Conservation (phyloP, 352 stramenopile genomes). For the Phytopythium chamaehyphon region DNA sequence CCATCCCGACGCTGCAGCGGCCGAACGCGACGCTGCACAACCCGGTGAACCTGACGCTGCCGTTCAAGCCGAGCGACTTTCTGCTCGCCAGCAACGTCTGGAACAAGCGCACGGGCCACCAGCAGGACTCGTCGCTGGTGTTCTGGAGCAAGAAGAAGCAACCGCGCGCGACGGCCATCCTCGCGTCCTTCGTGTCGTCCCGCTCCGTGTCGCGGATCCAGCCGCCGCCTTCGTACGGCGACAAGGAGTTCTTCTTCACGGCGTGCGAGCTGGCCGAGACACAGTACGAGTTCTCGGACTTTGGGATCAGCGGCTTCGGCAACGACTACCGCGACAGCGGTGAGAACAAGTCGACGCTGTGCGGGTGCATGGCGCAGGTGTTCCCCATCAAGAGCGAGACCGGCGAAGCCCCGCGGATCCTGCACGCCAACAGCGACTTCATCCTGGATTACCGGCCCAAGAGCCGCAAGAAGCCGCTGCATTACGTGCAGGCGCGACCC, state of each 20-base stretch:
- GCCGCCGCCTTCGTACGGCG: slow-evolving; percentile 35
- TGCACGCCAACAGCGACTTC: slow-evolving; percentile 45
- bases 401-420: slow-evolving; percentile 12
- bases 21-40: slow-evolving; percentile 13
- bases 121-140: slow-evolving; percentile 49
- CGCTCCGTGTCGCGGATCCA: slow-evolving; percentile 11
- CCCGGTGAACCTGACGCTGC: slow-evolving; percentile 8
- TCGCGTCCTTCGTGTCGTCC: slow-evolving; percentile 39
- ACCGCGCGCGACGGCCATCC: slow-evolving; percentile 36
- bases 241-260: slow-evolving; percentile 57
- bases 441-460: slow-evolving; percentile 29
- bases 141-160: slow-evolving; percentile 55
- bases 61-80: slow-evolving; percentile 35
- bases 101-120: slow-evolving; percentile 43
- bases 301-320: slow-evolving; percentile 32
- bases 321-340: slow-evolving; percentile 19
- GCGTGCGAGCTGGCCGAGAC: slow-evolving; percentile 54
- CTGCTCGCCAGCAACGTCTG: slow-evolving; percentile 40
- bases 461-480: slow-evolving; percentile 16
- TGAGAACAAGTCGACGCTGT: slow-evolving; percentile 27
- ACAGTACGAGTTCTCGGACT: slow-evolving; percentile 45
- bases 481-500: slow-evolving; percentile 22
- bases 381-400: slow-evolving; percentile 18
- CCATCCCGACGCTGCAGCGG: slow-evolving; percentile 23
- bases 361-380: slow-evolving; percentile 38